Evolutionary conservation across 768 basidiomycete genomes (phyloP).

Genomic region (Krasilnikovozyma curviuscula): DNA sequence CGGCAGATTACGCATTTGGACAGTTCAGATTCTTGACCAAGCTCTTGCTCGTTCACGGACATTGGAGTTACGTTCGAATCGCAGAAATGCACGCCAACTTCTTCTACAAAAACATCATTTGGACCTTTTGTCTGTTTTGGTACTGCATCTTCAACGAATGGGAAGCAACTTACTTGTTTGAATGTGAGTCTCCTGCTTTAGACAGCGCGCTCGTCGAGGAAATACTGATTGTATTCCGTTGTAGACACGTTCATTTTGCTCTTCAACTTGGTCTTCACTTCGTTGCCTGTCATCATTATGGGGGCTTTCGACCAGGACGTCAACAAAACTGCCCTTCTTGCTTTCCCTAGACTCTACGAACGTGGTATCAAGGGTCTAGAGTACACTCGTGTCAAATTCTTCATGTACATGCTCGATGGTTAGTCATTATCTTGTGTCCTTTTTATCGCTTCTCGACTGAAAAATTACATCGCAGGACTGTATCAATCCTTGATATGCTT

Average conservation of each 20-base stretch:
- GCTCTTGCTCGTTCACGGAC: constrained; percentile 76
- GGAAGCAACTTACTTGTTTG: constrained; percentile 8
- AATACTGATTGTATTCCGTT: neutral
- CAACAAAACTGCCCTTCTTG: constrained; percentile 68
- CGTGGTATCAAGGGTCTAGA: constrained; percentile 84
- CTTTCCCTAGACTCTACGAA: constrained; percentile 88
- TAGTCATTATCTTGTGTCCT: neutral
- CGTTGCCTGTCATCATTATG: constrained; percentile 71
- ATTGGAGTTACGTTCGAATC: constrained; percentile 90
- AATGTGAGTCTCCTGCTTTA: neutral
- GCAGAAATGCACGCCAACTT: constrained; percentile 79
- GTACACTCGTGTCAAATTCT: constrained; percentile 80
- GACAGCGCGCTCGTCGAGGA: neutral
- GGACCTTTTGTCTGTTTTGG: constrained; percentile 90
- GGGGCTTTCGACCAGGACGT: constrained; percentile 97
- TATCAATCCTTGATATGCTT: constrained; percentile 51
- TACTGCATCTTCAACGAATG: constrained; percentile 57
- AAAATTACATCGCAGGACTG: constrained; percentile 23
- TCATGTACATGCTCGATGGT: constrained; percentile 86
- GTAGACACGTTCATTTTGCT: constrained; percentile 85
- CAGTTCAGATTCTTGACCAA: constrained; percentile 90
- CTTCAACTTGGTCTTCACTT: constrained; percentile 83
- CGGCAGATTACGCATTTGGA: constrained; percentile 93
- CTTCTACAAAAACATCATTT: constrained; percentile 79
- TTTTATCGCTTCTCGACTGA: neutral